These are phyloP conservation scores for Cystobasidium ongulense DNA, from an alignment of 768 basidiomycete species.

Conservation along the genomic window DNA sequence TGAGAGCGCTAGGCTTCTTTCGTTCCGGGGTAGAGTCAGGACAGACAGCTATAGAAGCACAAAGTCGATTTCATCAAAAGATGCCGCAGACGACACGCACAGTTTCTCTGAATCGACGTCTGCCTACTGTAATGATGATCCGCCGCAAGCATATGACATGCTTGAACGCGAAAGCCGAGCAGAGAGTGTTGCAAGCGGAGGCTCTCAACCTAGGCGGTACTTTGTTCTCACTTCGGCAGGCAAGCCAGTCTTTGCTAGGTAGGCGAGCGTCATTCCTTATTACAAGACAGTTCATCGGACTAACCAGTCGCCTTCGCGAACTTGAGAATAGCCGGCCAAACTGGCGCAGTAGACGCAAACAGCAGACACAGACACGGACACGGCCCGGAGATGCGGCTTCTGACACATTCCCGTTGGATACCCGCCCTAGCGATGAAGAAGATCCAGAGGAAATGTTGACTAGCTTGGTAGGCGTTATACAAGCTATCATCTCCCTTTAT, in stretches of 20 bases:
- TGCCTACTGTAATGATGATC: too few species aligned
- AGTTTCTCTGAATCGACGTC: background rate
- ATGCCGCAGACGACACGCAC: background rate
- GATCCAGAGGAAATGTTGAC: conserved; percentile 55
- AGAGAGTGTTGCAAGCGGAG: background rate
- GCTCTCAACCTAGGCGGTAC: conserved; percentile 49
- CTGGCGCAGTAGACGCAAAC: background rate
- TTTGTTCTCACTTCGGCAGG: conserved; percentile 91
- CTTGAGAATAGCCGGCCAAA: background rate
- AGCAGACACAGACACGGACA: background rate
- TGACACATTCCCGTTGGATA: too few species aligned
- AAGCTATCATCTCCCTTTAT: conserved; percentile 91
- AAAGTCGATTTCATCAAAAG: background rate
- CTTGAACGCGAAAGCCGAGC: background rate
- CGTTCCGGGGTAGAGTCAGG: background rate
- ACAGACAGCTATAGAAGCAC: background rate
- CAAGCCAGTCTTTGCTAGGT: conserved; percentile 94
- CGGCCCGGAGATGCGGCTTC: conserved; percentile 49
- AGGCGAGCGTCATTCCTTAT: conserved; percentile 41
- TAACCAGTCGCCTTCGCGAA: too few species aligned
- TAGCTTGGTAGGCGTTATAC: conserved; percentile 80
- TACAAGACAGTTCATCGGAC: too few species aligned
- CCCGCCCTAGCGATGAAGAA: conserved; percentile 28
- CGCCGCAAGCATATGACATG: background rate
- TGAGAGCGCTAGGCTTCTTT: background rate